Evolutionary conservation across 2,329 filamentous ascomycete genomes (phyloP), one percentile per base, ranked within the genome.

Genomic region (Colletotrichum lini): DNA sequence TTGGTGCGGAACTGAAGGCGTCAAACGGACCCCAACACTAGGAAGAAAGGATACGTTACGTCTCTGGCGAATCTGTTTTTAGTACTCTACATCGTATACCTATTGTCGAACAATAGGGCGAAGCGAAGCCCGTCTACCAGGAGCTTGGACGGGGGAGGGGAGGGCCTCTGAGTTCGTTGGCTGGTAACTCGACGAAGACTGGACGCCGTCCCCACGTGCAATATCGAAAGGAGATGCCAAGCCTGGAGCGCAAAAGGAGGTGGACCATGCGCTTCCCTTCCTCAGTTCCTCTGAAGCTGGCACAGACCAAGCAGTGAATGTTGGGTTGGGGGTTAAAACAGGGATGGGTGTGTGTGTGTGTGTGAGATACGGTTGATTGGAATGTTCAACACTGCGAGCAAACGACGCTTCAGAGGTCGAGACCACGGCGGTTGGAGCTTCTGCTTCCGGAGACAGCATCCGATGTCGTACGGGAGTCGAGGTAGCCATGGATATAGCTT

Each of bases 1-100:
- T 52, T 52, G 64, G 44, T 26, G 54, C 26, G 50, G 45, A 45
- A 26, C 62, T 58, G 52, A 68, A 59, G 68, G 64, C 58, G 68
- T 67, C 49, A 52, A 61, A 44, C 56, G 64, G 67, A 59, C 30
- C 42, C 42, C 56, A 57, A 66, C 18, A 40, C 54, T 35, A 35
- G 38, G 63, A 16, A 16, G 26, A 67, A 52, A 54, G 45, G 52
- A 40, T 62, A 57, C 63, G 35, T 66, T n/a, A 23, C 52, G 10
- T 54, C 42, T 69, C 15, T 42, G 50, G 30, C 21, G 49, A 42
- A 44, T 9, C n/a, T 13, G 16, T 9, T 15, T 23, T 30, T n/a
- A 7, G 26, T 6, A 30, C 26, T 30, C 26, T 30, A 26, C 26
- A 26, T 26, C 26, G 26, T 26, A 30, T 30, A 30, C 5, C 26